A percentile compares a stretch with the other conserved stretches of the same genome.
phyloP scores from a whole-genome alignment of 1,284 basidiomycete species.

The Puccinia brachypodii region DNA sequence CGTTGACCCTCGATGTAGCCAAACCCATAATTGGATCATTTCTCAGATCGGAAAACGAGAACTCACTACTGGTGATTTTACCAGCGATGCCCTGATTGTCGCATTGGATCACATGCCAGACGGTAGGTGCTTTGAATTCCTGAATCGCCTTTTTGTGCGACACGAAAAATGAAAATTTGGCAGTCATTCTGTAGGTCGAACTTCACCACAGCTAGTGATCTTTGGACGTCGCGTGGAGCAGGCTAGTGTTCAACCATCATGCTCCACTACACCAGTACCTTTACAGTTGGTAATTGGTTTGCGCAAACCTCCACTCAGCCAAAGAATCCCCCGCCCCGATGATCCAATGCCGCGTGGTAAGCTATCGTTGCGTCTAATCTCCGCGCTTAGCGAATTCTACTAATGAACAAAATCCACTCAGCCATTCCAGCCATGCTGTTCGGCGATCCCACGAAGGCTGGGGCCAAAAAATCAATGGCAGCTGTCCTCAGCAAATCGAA shows the following conservation, averaged over 20 bases:
- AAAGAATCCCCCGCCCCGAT: constrained; percentile 46
- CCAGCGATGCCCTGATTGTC: constrained; percentile 29
- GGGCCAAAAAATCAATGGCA: neutral
- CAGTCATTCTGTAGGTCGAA: constrained; percentile 9
- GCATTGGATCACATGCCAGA: constrained; percentile 34
- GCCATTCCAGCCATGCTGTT: constrained; percentile 11
- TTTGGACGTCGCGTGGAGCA: constrained; percentile 25
- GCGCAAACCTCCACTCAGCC: neutral
- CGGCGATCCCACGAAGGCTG: neutral
- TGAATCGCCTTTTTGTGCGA: neutral
- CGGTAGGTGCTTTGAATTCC: constrained; percentile 12
- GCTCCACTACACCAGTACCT: constrained; percentile 14
- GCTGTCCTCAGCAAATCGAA: constrained; percentile 16
- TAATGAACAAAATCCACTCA: neutral
- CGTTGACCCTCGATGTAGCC: constrained; percentile 45
- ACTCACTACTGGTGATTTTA: constrained; percentile 17
- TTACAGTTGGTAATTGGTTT: constrained; percentile 43
- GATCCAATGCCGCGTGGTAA: constrained; percentile 47
- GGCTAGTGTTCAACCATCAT: constrained; percentile 13
- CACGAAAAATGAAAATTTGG: neutral
- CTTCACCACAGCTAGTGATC: constrained; percentile 22
- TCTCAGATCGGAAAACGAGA: constrained; percentile 40
- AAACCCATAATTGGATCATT: constrained; percentile 40
- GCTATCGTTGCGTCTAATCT: neutral
- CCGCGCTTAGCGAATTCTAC: neutral